These are phyloP conservation scores for Ceratobasidium theobromae DNA, from an alignment of 1,284 basidiomycete genomes.

Conservation along the genomic window DNA sequence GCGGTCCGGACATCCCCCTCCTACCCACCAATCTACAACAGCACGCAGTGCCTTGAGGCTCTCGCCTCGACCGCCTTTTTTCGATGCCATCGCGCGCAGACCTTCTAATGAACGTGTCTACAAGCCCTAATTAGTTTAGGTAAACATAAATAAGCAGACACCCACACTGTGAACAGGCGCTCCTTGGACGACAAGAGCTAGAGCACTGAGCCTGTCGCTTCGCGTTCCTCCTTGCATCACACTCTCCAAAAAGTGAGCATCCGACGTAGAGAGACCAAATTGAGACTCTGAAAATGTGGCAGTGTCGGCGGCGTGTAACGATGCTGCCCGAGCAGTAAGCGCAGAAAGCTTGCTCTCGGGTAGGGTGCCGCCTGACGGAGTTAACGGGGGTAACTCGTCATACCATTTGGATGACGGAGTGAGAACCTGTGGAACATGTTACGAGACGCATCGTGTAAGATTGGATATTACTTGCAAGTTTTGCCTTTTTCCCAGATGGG, in stretches of 20 bases:
- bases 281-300: conserved; percentile 45
- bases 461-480: conserved; percentile 7
- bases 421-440: neutral
- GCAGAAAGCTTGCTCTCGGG: conserved; percentile 48
- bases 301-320: conserved; percentile 55
- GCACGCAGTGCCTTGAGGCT: conserved; percentile 87
- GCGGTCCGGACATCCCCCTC: conserved; percentile 76
- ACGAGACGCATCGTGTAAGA: neutral
- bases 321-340: conserved; percentile 53
- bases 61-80: conserved; percentile 83
- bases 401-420: conserved; percentile 54
- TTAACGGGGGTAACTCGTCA: conserved; percentile 47
- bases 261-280: conserved; percentile 53
- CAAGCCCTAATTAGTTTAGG: neutral
- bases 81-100: conserved; percentile 77
- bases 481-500: conserved; percentile 36
- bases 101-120: conserved; percentile 76
- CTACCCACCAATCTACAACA: conserved; percentile 96
- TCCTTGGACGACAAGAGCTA: conserved; percentile 88
- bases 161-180: conserved; percentile 75
- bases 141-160: neutral
- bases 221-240: conserved; percentile 88
- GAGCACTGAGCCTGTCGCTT: conserved; percentile 89
- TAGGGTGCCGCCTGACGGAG: conserved; percentile 33
- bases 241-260: conserved; percentile 78